Evolutionary conservation across 352 stramenopile genomes (phyloP), one percentile per base, ranked within the genome.

Genomic region (Blastocystis sp.): DNA sequence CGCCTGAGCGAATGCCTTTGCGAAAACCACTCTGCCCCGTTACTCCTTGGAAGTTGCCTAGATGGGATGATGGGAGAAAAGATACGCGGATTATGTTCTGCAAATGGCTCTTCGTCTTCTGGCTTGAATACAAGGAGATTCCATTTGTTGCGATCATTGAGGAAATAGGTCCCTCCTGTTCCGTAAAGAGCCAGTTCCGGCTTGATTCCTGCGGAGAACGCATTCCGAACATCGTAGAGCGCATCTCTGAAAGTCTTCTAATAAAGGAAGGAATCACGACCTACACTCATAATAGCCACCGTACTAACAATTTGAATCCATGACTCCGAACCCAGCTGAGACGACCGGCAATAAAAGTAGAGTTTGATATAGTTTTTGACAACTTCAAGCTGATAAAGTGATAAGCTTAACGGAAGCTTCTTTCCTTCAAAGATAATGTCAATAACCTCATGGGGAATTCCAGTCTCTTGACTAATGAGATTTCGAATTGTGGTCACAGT

Each of bases 101-200:
- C 96, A 90, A 98, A 98, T 0, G 97, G 96, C 88, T 99, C 97
- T 91, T 99, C 97, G 91, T 99, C 97, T 76, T 97, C 93, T 50
- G 97, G 96, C 87, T 99, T 99, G 91, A 99, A 99, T 37, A 97
- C 97, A 26, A 94, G 95, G 30, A 98, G 94, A 87, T 97, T 95
- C 90, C 94, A 94, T 87, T 98, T 97, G 6, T 93, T 92, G 3
- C 95, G 93, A 91, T 98, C 95, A 66, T 97, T 96, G 55, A 98
- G 93, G 91, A 98, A 98, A 92, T 99, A 99, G 18, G 96, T 98
- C 66, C 97, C 97, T n/a, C 97, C 96, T 0, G 95, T 98, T 79
- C 97, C 96, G 91, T 99, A 96, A 90, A 98, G 94, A 1, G 95
- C 94, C 5, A 98, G 91, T 11, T 95, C 93, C 1, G 96, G 96